A percentile compares a stretch with the other conserved stretches of the same genome.
Evolutionary conservation across 1,284 basidiomycete species (phyloP).

Genomic region (Singerocomus inundabilis): DNA sequence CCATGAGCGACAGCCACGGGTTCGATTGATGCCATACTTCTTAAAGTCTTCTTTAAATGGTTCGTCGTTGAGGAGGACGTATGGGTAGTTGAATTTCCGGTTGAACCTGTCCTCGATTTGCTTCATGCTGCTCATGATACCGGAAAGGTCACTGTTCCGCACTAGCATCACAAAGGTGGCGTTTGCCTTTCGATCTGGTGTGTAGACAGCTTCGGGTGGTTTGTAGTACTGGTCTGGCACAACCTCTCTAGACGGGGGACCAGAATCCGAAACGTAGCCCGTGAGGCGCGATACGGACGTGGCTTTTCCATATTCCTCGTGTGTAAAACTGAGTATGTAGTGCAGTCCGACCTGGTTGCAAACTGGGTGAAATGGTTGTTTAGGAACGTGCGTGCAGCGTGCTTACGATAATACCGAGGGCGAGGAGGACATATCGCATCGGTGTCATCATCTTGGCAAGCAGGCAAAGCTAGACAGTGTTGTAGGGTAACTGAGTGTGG

Average conservation of each 20-base stretch:
- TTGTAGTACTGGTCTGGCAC: slow-evolving; percentile 59
- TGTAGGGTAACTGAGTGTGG: background rate
- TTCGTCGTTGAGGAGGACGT: slow-evolving; percentile 84
- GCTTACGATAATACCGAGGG: slow-evolving; percentile 63
- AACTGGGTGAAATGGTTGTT: slow-evolving; percentile 7
- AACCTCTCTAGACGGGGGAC: slow-evolving; percentile 51
- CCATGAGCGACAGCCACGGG: slow-evolving; percentile 5
- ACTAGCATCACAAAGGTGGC: slow-evolving; percentile 87
- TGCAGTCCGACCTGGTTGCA: slow-evolving; percentile 60
- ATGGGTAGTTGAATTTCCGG: slow-evolving; percentile 82
- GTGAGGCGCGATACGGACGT: slow-evolving; percentile 59
- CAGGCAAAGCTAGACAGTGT: slow-evolving; percentile 1
- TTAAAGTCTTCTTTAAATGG: slow-evolving; percentile 80
- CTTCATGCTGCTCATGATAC: slow-evolving; percentile 71
- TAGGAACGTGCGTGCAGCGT: background rate
- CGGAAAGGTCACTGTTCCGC: slow-evolving; percentile 76
- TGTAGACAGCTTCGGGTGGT: slow-evolving; percentile 35
- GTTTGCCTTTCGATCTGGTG: slow-evolving; percentile 64
- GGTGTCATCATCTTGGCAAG: slow-evolving; percentile 70
- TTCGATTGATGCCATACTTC: slow-evolving; percentile 39
- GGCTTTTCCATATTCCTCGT: slow-evolving; percentile 65
- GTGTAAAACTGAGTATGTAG: slow-evolving; percentile 69
- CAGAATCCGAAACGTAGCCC: slow-evolving; percentile 39
- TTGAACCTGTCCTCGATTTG: slow-evolving; percentile 85
- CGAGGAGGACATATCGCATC: slow-evolving; percentile 70